Percentiles rank a stretch among this genome's conserved stretches.
Evolutionary conservation across 805 yeast genomes (phyloP).

Genomic region (Pichia membranifaciens): DNA sequence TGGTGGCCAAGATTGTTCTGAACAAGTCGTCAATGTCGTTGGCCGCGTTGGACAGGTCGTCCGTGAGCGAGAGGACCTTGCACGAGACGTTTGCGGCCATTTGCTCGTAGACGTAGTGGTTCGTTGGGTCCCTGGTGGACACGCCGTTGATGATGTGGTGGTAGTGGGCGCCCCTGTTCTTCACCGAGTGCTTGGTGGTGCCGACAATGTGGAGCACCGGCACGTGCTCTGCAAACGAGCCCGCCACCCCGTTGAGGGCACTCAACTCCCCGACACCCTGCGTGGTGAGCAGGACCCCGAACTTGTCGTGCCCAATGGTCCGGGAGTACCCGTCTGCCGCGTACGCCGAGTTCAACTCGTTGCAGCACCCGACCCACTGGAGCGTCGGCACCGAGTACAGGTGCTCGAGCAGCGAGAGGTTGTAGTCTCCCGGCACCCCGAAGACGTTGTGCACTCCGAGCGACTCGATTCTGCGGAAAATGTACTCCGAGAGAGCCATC

Average conservation of each 20-base stretch:
- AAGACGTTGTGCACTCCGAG: constrained; percentile 56
- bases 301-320: constrained; percentile 36
- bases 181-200: constrained; percentile 43
- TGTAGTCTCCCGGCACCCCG: constrained; percentile 80
- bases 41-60: constrained; percentile 43
- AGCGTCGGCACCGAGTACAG: constrained; percentile 44
- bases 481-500: constrained; percentile 55
- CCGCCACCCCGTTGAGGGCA: constrained; percentile 77
- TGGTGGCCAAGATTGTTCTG: constrained; percentile 43
- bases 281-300: constrained; percentile 66
- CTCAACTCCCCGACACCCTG: constrained; percentile 88
- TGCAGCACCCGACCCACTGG: constrained; percentile 79
- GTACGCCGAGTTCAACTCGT: constrained; percentile 85
- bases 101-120: constrained; percentile 60
- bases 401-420: constrained; percentile 61
- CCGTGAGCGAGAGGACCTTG: constrained; percentile 43
- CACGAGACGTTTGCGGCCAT: constrained; percentile 56
- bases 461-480: constrained; percentile 52
- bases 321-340: constrained; percentile 88
- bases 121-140: constrained; percentile 43
- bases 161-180: constrained; percentile 28
- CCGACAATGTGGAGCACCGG: constrained; percentile 86
- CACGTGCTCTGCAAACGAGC: constrained; percentile 75
- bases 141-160: constrained; percentile 60
- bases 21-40: constrained; percentile 66